phyloP scores from a whole-genome alignment of 1,284 basidiomycete genomes.

The Exobasidium cylindrosporum region DNA sequence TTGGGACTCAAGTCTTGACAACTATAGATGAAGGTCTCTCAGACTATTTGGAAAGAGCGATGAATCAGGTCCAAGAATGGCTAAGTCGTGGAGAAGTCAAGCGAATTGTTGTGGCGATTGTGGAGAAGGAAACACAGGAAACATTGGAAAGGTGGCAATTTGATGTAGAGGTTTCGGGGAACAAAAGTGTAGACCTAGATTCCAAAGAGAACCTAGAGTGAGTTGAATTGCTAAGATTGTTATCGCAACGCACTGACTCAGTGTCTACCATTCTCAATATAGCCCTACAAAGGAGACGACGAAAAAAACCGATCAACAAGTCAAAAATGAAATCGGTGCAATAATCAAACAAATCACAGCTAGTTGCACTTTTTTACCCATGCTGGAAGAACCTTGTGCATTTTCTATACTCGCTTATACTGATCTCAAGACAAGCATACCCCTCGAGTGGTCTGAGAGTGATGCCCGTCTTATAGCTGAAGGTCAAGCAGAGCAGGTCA shows the following conservation, averaged over 20 bases:
- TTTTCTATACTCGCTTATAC: conserved; percentile 93
- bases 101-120: conserved; percentile 90
- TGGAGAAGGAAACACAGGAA: conserved; percentile 85
- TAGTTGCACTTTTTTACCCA: conserved; percentile 89
- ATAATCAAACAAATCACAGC: conserved; percentile 98
- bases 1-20: conserved; percentile 90
- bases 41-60: conserved; percentile 86
- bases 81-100: conserved; percentile 83
- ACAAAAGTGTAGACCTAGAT: conserved; percentile 21
- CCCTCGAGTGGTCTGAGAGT: conserved; percentile 88
- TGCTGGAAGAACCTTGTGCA: conserved; percentile 82
- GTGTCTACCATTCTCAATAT: background rate
- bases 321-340: conserved; percentile 93
- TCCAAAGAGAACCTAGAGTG: conserved; percentile 17
- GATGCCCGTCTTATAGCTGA: conserved; percentile 92
- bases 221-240: background rate
- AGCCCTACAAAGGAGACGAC: conserved; percentile 6
- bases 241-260: background rate
- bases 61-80: conserved; percentile 74
- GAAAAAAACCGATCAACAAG: conserved; percentile 74
- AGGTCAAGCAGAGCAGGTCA: conserved; percentile 92
- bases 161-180: conserved; percentile 72
- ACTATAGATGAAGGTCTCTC: conserved; percentile 89
- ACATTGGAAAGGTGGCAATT: conserved; percentile 98
- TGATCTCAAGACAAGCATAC: conserved; percentile 67